These are phyloP conservation scores for Leptographium lundbergii DNA, from an alignment of 2,329 filamentous ascomycete genomes.

Conservation along the genomic window DNA sequence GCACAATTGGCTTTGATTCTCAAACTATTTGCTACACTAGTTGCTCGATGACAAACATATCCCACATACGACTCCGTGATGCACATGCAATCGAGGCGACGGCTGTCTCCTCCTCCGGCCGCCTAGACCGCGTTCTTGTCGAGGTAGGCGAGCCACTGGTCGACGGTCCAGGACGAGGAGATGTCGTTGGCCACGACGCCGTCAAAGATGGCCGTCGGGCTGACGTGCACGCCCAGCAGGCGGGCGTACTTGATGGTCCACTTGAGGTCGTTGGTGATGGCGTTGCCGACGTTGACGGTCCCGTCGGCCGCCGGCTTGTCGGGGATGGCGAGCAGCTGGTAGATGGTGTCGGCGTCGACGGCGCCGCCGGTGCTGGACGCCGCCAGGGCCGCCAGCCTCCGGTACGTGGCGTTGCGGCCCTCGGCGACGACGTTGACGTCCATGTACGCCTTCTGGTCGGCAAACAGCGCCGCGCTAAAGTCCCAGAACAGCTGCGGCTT, in stretches of 20 bases:
- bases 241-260: constrained; percentile 68
- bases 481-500: constrained; percentile 61
- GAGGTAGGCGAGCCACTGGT: constrained; percentile 82
- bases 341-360: constrained; percentile 58
- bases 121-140: constrained; percentile 28
- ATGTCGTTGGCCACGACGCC: constrained; percentile 71
- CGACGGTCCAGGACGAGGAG: constrained; percentile 61
- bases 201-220: constrained; percentile 80
- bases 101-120: background rate
- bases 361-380: constrained; percentile 52
- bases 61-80: too few species aligned
- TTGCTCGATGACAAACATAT: too few species aligned
- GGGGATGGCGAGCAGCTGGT: constrained; percentile 53
- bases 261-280: constrained; percentile 76
- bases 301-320: constrained; percentile 56
- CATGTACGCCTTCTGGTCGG: constrained; percentile 64
- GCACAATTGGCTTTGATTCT: too few species aligned
- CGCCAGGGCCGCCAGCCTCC: constrained; percentile 64
- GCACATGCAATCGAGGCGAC: background rate
- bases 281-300: constrained; percentile 64
- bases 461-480: constrained; percentile 57
- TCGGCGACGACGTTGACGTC: constrained; percentile 77
- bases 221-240: constrained; percentile 74
- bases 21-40: too few species aligned
- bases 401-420: constrained; percentile 73